phyloP scores from a whole-genome alignment of 768 basidiomycete species.

The Chalciporus sphaerocephalus region DNA sequence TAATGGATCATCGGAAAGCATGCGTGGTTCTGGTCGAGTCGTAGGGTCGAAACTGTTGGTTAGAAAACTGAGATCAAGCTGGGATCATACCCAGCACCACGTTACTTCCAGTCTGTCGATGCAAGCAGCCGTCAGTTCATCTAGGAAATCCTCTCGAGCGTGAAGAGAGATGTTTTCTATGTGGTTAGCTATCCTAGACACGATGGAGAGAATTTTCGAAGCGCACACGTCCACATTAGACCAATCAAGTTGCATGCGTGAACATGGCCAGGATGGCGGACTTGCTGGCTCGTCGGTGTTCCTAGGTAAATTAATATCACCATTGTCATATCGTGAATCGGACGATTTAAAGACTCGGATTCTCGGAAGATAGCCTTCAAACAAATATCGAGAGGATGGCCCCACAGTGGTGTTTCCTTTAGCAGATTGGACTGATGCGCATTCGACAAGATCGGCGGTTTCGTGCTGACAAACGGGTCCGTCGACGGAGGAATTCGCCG shows the following conservation, averaged over 20 bases:
- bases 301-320: no score
- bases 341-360: no score
- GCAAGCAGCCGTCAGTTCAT: slow-evolving; percentile 10
- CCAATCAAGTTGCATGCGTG: slow-evolving; percentile 10
- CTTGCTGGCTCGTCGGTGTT: no score
- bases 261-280: slow-evolving; percentile 10
- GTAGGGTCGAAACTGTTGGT: slow-evolving; percentile 6
- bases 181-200: slow-evolving; percentile 4
- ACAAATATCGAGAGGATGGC: no score
- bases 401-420: no score
- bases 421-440: no score
- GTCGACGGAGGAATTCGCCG: no score
- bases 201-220: slow-evolving; percentile 3
- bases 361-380: no score
- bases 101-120: slow-evolving; percentile 10
- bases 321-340: no score
- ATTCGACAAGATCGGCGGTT: no score
- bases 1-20: slow-evolving; percentile 9
- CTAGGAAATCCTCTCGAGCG: slow-evolving; percentile 8
- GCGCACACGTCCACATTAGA: slow-evolving; percentile 8
- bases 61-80: background rate
- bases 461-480: no score
- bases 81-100: slow-evolving; percentile 16
- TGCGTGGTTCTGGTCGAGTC: background rate
- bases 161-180: slow-evolving; percentile 7